A percentile compares a stretch with the other conserved stretches of the same genome.
These are phyloP conservation scores for Phascolomyces articulosus DNA, from an alignment of 371 early-diverging fungal genomes.

Conservation along the genomic window DNA sequence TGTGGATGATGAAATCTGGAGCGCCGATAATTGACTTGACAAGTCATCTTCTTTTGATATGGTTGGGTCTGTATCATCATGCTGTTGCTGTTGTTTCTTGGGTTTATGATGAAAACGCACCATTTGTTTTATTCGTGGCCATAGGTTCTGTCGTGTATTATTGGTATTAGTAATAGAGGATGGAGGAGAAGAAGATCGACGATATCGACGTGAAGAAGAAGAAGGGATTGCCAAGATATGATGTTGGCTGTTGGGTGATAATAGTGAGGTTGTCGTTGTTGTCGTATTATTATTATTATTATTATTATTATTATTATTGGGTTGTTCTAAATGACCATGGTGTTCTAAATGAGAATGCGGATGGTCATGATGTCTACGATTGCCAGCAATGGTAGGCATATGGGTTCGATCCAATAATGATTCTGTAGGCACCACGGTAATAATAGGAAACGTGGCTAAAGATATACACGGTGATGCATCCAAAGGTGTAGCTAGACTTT, in stretches of 20 bases:
- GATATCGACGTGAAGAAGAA: too few species aligned
- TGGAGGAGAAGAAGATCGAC: too few species aligned
- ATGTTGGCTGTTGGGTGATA: too few species aligned
- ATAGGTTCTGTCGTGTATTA: constrained; percentile 14
- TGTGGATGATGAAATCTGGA: constrained; percentile 1
- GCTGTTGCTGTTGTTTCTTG: constrained; percentile 2
- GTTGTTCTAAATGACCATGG: background rate
- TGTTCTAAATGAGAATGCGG: background rate
- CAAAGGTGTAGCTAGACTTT: constrained; percentile 35
- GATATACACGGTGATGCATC: constrained; percentile 40
- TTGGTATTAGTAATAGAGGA: too few species aligned
- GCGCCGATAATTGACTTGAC: constrained; percentile 8
- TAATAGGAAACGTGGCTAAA: constrained; percentile 25
- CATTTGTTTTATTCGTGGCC: constrained; percentile 38
- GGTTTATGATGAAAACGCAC: constrained; percentile 5
- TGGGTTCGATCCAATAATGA: constrained; percentile 19
- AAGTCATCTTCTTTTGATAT: background rate
- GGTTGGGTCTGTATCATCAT: background rate
- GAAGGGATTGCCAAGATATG: too few species aligned
- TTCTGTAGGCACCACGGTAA: constrained; percentile 38
- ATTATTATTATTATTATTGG: background rate
- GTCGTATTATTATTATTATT: background rate
- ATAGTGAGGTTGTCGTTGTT: background rate
- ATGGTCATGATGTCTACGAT: background rate
- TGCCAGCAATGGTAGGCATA: constrained; percentile 20